Conservation (phyloP, 1,284 basidiomycete species). For the Puccinia sorghi region DNA sequence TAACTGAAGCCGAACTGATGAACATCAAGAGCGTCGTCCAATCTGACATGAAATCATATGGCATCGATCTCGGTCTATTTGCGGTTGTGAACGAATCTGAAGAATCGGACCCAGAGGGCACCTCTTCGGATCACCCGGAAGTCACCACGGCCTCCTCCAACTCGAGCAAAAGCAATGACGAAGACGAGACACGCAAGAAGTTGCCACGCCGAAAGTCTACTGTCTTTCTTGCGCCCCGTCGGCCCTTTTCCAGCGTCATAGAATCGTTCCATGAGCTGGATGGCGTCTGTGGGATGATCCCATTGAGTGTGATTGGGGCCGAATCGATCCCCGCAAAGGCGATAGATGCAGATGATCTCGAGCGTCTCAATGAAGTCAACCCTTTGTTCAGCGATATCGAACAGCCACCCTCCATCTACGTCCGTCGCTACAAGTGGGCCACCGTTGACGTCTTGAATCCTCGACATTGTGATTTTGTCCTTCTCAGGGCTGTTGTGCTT, state of each 20-base stretch:
- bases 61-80: constrained; percentile 35
- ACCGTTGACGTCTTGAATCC: constrained; percentile 39
- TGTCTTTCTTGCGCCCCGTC: constrained; percentile 15
- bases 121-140: not conserved
- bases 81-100: constrained; percentile 15
- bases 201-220: constrained; percentile 23
- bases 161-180: constrained; percentile 5
- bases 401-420: not conserved
- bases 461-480: constrained; percentile 37
- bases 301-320: constrained; percentile 20
- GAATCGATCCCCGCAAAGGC: constrained; percentile 9
- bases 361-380: constrained; percentile 14
- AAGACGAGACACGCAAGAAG: not conserved
- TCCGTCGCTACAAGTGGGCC: constrained; percentile 38
- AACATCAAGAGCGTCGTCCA: constrained; percentile 9
- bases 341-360: constrained; percentile 12
- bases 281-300: constrained; percentile 16
- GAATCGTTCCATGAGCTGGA: constrained; percentile 15
- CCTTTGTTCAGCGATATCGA: constrained; percentile 1
- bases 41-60: constrained; percentile 17
- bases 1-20: constrained; percentile 23
- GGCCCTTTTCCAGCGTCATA: constrained; percentile 6
- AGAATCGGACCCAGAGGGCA: constrained; percentile 17
- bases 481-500: constrained; percentile 28
- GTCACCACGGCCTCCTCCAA: constrained; percentile 22